phyloP scores from a whole-genome alignment of 176 grass and related monocot species.

The Bothriochloa decipiens region DNA sequence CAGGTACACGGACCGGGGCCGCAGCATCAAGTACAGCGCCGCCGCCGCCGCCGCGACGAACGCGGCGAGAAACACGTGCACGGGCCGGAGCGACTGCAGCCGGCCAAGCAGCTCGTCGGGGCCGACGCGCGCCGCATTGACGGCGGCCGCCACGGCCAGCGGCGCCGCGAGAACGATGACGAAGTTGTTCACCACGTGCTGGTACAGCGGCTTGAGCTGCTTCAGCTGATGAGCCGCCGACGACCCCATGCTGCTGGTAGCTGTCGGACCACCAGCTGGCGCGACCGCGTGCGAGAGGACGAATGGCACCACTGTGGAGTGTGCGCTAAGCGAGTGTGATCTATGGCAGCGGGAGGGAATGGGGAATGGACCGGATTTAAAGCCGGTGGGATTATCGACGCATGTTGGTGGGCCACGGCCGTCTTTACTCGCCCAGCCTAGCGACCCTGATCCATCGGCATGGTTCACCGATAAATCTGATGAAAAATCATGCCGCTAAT shows the following conservation, averaged over 20 bases:
- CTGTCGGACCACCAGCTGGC: not conserved
- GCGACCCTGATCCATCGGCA: not conserved
- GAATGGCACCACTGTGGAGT: not conserved
- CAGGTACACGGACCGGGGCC: conserved; percentile 62
- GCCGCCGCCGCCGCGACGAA: conserved; percentile 48
- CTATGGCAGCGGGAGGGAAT: conserved; percentile 2
- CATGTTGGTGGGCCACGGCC: conserved; percentile 16
- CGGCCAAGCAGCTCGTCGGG: conserved; percentile 42
- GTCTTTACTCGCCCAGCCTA: conserved; percentile 45
- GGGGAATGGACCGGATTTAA: conserved; percentile 25
- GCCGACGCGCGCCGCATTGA: conserved; percentile 30
- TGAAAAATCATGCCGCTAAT: conserved; percentile 37
- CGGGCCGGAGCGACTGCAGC: conserved; percentile 21
- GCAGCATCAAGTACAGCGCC: conserved; percentile 54
- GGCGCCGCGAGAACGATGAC: conserved; percentile 48
- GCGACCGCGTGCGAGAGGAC: not conserved
- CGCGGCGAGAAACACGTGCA: conserved; percentile 34
- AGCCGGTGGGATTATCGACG: conserved; percentile 32
- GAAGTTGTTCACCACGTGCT: conserved; percentile 67
- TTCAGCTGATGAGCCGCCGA: conserved; percentile 23
- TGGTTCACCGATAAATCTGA: conserved; percentile 54
- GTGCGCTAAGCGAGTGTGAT: not conserved
- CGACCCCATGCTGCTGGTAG: conserved; percentile 30
- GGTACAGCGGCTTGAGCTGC: conserved; percentile 52
- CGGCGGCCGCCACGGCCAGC: conserved; percentile 35